A percentile compares a stretch with the other conserved stretches of the same genome.
Conservation (phyloP, 768 basidiomycete species). For the Crucibulum laeve region DNA sequence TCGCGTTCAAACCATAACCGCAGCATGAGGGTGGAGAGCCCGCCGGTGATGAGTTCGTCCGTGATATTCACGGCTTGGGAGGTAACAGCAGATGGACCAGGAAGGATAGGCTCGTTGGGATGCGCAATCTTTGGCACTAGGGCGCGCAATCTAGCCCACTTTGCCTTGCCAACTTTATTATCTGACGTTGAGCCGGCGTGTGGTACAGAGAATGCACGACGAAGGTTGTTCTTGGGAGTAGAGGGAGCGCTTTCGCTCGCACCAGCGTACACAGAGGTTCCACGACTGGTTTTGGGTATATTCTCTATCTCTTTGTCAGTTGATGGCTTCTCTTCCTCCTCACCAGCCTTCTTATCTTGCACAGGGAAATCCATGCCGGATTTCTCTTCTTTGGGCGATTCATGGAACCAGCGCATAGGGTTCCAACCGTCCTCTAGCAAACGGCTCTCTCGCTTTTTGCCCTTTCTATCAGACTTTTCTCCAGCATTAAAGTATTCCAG, state of each 20-base stretch:
- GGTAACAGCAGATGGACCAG: slow-evolving; percentile 45
- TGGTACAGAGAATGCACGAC: slow-evolving; percentile 30
- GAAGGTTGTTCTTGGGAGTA: slow-evolving; percentile 11
- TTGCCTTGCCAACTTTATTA: slow-evolving; percentile 26
- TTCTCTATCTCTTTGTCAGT: neutral
- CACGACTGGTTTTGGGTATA: neutral
- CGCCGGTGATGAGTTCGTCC: slow-evolving; percentile 78
- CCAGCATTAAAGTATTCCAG: slow-evolving; percentile 41
- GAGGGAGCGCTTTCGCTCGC: neutral
- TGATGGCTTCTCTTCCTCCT: neutral
- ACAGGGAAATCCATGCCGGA: slow-evolving; percentile 25
- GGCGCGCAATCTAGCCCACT: slow-evolving; percentile 65
- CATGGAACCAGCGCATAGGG: slow-evolving; percentile 49
- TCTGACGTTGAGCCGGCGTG: slow-evolving; percentile 10
- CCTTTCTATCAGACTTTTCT: slow-evolving; percentile 47
- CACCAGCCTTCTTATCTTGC: neutral
- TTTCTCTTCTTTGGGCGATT: slow-evolving; percentile 46
- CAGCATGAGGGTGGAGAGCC: slow-evolving; percentile 74
- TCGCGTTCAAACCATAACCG: slow-evolving; percentile 85
- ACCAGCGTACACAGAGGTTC: neutral
- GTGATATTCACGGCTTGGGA: slow-evolving; percentile 65
- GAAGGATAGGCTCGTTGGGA: slow-evolving; percentile 23
- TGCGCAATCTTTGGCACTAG: slow-evolving; percentile 54
- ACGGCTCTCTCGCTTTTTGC: slow-evolving; percentile 47
- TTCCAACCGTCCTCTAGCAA: slow-evolving; percentile 49